Evolutionary conservation across 2,329 filamentous ascomycete genomes (phyloP), one percentile per base, ranked within the genome.

Genomic region (Pestalotiopsis fici): DNA sequence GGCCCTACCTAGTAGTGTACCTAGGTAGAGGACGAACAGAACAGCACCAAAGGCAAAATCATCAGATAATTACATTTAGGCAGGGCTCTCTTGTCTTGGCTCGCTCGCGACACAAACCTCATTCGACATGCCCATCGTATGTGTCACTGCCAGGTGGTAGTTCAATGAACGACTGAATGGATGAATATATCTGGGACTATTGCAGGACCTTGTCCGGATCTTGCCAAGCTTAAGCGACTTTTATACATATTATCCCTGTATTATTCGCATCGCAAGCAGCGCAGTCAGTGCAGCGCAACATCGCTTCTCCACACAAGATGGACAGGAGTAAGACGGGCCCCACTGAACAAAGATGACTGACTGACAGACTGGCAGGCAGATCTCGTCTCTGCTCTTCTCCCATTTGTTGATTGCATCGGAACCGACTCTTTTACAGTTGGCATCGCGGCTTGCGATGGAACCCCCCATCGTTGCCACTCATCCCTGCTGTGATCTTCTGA

Each of bases 291-390:
- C 57, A 60, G 28, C n/a, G 57, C 57, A 60, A 28, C 57, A 50
- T 50, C 43, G 12, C 28, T 35, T 35, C 57, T 60, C 57, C 57
- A 60, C 57, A 60, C 15, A n/a, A 50, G 43, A 50, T 18, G 43
- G 21, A 15, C 57, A 60, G 57, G 31, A 60, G n/a, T 13, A 15
- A 57, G 57, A 39, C 25, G 18, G 25, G 28, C 57, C 57, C 57
- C 57, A 28, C 57, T 60, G 57, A 60, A 60, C 57, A 60, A 50
- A 60, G 57, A 28, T 60, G 57, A 60, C 57, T 31, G 55, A 31
- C 55, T 27, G 31, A 35, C 31, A 35, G 31, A 6, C 31, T 18
- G n/a, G 21, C 43, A 28, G 55, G 23, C 21, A 57, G 57, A 60
- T 60, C 27, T 60, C 21, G 27, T 31, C 57, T 31, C 57, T 60